Conservation (phyloP, 2,329 filamentous ascomycete species). For the Fusarium penzigii region DNA sequence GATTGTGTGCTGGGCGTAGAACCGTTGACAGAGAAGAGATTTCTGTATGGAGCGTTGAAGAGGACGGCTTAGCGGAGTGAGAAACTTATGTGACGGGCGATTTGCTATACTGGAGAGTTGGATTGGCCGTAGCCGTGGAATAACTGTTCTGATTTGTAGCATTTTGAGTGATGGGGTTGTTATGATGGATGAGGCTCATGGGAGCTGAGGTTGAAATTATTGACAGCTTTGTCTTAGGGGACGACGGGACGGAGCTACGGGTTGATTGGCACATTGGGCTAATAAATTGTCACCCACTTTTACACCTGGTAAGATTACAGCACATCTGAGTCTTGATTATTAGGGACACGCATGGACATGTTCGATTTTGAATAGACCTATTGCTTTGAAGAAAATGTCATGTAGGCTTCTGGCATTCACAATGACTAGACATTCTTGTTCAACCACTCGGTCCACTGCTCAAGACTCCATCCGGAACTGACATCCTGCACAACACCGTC, state of each 20-base stretch:
- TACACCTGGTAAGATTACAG: background rate
- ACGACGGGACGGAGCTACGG: background rate
- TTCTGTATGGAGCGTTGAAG: constrained; percentile 24
- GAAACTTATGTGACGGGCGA: background rate
- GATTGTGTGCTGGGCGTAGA: constrained; percentile 22
- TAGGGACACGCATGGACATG: background rate
- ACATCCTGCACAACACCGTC: constrained; percentile 84
- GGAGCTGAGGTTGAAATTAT: constrained; percentile 9
- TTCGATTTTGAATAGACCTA: background rate
- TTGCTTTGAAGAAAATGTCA: background rate
- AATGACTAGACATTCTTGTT: constrained; percentile 50
- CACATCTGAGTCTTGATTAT: background rate
- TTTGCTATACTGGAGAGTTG: constrained; percentile 11
- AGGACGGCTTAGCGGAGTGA: constrained; percentile 10
- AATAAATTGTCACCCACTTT: constrained; percentile 4
- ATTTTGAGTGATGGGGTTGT: constrained; percentile 13
- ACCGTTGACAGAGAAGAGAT: constrained; percentile 28
- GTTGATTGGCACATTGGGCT: constrained; percentile 7
- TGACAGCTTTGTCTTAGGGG: constrained; percentile 5
- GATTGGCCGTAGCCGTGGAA: constrained; percentile 19
- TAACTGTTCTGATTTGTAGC: constrained; percentile 21
- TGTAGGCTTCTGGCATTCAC: background rate
- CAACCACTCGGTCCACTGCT: constrained; percentile 87
- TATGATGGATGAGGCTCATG: constrained; percentile 7
- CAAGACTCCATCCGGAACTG: constrained; percentile 73